These are phyloP conservation scores for Penicillium longicatenatum DNA, from an alignment of 495 filamentous ascomycete species.

Conservation along the genomic window DNA sequence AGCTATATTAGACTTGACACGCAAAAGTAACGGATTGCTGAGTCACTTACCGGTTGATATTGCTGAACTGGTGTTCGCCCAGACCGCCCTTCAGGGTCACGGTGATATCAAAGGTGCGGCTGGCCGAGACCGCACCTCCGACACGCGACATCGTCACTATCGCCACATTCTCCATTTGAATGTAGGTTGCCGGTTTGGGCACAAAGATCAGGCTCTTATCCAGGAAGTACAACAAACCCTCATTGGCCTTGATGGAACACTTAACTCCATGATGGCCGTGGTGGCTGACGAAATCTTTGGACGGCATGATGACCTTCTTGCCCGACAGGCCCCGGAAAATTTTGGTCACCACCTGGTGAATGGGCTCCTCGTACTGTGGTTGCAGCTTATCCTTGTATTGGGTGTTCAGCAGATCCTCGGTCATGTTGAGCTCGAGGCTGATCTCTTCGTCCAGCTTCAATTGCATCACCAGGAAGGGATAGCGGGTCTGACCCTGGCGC, in stretches of 20 bases:
- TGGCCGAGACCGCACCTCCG: constrained; percentile 88
- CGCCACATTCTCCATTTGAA: constrained; percentile 85
- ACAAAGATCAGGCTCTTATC: constrained; percentile 99
- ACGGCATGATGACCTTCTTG: constrained; percentile 91
- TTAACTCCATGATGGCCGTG: constrained; percentile 95
- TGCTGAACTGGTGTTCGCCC: constrained; percentile 92
- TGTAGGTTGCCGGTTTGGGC: constrained; percentile 95
- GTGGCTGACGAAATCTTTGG: constrained; percentile 90
- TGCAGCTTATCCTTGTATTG: constrained; percentile 90
- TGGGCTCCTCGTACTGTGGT: constrained; percentile 85
- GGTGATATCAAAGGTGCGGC: constrained; percentile 95
- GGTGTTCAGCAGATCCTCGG: constrained; percentile 73
- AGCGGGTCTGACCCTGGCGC: constrained; percentile 95
- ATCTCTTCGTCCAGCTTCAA: constrained; percentile 98
- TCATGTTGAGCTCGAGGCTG: constrained; percentile 94
- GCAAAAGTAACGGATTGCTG: not conserved
- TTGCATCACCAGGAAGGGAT: constrained; percentile 99
- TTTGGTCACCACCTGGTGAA: constrained; percentile 87
- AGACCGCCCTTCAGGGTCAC: constrained; percentile 77
- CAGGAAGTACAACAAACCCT: constrained; percentile 94
- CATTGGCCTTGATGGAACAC: constrained; percentile 98
- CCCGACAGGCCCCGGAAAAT: constrained; percentile 92
- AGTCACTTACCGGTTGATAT: constrained; percentile 80
- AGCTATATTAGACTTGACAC: not conserved
- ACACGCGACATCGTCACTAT: constrained; percentile 95